Evolutionary conservation across 176 grass and related monocot genomes (phyloP), one percentile per base, ranked within the genome.

Genomic region (Cymbopogon citratus): DNA sequence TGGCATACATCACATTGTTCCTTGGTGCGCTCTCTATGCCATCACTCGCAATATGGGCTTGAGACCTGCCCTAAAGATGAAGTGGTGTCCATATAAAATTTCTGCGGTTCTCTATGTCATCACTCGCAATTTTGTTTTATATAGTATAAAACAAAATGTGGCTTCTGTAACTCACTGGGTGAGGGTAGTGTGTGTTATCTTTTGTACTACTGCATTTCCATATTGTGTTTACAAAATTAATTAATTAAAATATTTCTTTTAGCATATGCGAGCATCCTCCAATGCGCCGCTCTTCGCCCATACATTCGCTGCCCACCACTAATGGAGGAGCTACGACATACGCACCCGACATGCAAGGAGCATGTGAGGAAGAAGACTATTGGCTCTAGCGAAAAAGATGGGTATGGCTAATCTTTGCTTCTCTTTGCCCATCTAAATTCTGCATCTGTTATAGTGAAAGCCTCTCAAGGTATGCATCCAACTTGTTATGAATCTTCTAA

Each of bases 11-110:
- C 0, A 84, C 96, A 2, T 56, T 98, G 16, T 89, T 93, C 59
- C 59, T 87, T 0, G 96, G 96, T 23, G 90, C 96, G 0, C 77
- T 94, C 23, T 86, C 88, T 12, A 98, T 98, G 96, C 93, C 95
- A 27, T 79, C 87, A 0, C 79, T 95, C 66, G 92, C 92, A 71
- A 82, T 98, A 27, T 93, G 96, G 96, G 96, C 92, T 39, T 98
- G 84, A 94, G 13, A 80, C 4, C 36, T 16, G 1, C 44, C 4
- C 60, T 40, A 40, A 15, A 46, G 33, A 62, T 51, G 61, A 2
- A 26, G 7, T 1, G 1, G 11, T 19, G 35, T 46, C 25, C 56
- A 4, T 18, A 26, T 6, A 33, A 26, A 54, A 39, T 64, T 16
- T 25, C 0, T 9, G 33, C 8, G 24, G 14, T 23, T 34, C n/a